Evolutionary conservation across 164 flowering plant genomes (phyloP), one percentile per base, ranked within the genome.

Genomic region (Chimonanthus praecox): DNA sequence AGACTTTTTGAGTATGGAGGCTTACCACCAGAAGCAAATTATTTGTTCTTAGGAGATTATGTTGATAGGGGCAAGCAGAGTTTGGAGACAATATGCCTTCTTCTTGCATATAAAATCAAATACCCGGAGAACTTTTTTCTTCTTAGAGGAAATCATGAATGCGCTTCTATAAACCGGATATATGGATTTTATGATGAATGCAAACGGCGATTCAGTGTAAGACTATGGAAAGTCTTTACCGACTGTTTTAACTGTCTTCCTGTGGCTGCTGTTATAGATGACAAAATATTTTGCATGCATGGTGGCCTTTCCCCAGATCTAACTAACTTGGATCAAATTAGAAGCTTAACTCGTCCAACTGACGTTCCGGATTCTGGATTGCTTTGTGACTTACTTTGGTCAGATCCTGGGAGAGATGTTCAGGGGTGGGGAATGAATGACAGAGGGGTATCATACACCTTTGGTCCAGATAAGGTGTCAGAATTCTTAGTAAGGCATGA

Each of bases 171-270:
- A 61, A 91, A 91, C 78, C 82, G 97, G 75, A 88, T 91, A 60
- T 91, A 91, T 76, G 97, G 97, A 69, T 91, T 91, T 78, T 91
- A 91, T 78, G 97, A 91, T 78, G 97, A 91, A 79, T 91, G 97
- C 68, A 91, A 90, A 74, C 84, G 97, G 5, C 83, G 94, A 68
- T 91, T 88, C 78, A 91, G 87, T 74, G 91, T 91, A 69, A 86
- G 88, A 71, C 75, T 91, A 8, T 91, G 97, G 97, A 91, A 87
- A 77, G 76, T 73, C 33, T 91, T 91, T 67, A 87, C 90, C 4
- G 94, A 90, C 49, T 86, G 94, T 69, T 91, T 91, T 71, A 91
- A 90, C 74, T 91, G 97, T 73, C 90, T 91, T 58, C 94, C 97
- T 72, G 91, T 91, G 71, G 90, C 97, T 68, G 97, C 94, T 72